These are phyloP conservation scores for Talaromyces sp. DNA, from an alignment of 2,329 filamentous ascomycete genomes.

Conservation along the genomic window DNA sequence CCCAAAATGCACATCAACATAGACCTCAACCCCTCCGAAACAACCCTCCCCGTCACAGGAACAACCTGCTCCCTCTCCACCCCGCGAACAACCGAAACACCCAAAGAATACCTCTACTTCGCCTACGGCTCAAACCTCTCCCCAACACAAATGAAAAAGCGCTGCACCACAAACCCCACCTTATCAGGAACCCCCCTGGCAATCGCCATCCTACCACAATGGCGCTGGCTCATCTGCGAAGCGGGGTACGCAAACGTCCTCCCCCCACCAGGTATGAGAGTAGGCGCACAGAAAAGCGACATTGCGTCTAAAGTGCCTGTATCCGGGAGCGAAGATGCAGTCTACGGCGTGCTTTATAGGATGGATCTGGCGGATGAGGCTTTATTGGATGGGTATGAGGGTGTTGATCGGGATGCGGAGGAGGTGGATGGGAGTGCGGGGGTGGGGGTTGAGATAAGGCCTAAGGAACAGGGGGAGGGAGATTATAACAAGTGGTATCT, in stretches of 20 bases:
- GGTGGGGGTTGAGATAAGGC: constrained; percentile 24
- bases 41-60: constrained; percentile 1
- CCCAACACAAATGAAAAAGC: constrained; percentile 42
- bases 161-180: constrained; percentile 36
- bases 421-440: not conserved
- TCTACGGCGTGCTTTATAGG: constrained; percentile 47
- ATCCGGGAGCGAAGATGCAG: constrained; percentile 29
- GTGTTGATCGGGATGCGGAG: constrained; percentile 30
- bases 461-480: constrained; percentile 36
- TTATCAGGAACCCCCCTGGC: constrained; percentile 41
- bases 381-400: constrained; percentile 44
- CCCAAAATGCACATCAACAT: constrained; percentile 8
- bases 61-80: not conserved
- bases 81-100: constrained; percentile 23
- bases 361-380: constrained; percentile 41
- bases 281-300: constrained; percentile 20
- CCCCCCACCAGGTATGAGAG: constrained; percentile 27
- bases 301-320: constrained; percentile 22
- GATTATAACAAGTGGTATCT: constrained; percentile 45
- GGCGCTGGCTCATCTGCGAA: constrained; percentile 48
- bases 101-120: constrained; percentile 41
- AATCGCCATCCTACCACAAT: constrained; percentile 41
- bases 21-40: constrained; percentile 7
- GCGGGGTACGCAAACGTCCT: constrained; percentile 48
- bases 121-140: constrained; percentile 50